Conservation (phyloP, 768 basidiomycete species). For the Leccinum obscurum region DNA sequence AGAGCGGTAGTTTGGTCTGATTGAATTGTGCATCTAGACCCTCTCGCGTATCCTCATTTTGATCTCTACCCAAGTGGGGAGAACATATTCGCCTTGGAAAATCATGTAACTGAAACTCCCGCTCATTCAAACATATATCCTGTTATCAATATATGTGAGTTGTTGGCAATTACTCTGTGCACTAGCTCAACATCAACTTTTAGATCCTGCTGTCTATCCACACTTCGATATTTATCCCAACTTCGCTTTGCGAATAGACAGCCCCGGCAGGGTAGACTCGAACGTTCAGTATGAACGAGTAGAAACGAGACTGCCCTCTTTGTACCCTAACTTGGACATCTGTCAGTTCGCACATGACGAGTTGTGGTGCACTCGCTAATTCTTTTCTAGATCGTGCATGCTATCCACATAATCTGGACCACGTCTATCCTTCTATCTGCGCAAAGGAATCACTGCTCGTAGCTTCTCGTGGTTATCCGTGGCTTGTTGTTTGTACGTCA, state of each 20-base stretch:
- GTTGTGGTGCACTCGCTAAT: background rate
- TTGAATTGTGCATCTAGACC: conserved; percentile 12
- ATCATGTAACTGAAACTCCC: background rate
- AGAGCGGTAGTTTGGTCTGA: conserved; percentile 8
- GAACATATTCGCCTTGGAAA: background rate
- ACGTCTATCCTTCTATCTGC: conserved; percentile 34
- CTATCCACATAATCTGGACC: conserved; percentile 42
- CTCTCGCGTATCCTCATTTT: conserved; percentile 32
- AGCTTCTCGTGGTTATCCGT: conserved; percentile 33
- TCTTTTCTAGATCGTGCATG: conserved; percentile 35
- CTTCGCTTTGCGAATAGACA: conserved; percentile 5
- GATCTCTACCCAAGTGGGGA: conserved; percentile 32
- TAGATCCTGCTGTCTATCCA: conserved; percentile 44
- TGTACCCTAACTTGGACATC: conserved; percentile 29
- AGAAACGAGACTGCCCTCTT: conserved; percentile 9
- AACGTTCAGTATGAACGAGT: conserved; percentile 1
- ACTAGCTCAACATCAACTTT: conserved; percentile 19
- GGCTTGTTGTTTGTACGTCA: conserved; percentile 39
- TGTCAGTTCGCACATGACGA: conserved; percentile 31
- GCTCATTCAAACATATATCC: conserved; percentile 23
- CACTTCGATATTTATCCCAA: conserved; percentile 43
- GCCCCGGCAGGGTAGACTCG: background rate
- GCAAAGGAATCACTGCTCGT: conserved; percentile 7
- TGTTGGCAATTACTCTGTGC: background rate
- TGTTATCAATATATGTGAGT: conserved; percentile 23